Percentiles rank a stretch among this genome's conserved stretches.
Conservation (phyloP, 371 early-diverging fungal species). For the Circinella minor region DNA sequence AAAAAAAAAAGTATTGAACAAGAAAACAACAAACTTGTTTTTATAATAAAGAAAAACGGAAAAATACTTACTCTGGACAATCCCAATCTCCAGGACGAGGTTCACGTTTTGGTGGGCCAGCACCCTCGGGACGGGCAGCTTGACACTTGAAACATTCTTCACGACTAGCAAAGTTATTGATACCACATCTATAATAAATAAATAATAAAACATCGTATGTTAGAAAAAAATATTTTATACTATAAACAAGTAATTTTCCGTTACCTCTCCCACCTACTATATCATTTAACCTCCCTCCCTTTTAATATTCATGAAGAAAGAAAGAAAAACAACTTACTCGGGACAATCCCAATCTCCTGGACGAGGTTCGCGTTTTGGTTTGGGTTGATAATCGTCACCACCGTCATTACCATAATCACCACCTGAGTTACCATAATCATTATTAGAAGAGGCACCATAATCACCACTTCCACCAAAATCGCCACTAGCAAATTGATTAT, state of each 20-base stretch:
- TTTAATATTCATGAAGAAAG: too few relatives aligned
- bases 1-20: too few relatives aligned
- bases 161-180: slow-evolving; percentile 69
- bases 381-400: slow-evolving; percentile 8
- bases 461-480: slow-evolving; percentile 2
- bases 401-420: slow-evolving; percentile 2
- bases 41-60: neutral
- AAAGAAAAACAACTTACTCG: slow-evolving; percentile 37
- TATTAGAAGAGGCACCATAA: neutral
- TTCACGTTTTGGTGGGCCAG: slow-evolving; percentile 19
- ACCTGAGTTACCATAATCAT: slow-evolving; percentile 14
- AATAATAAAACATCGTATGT: neutral
- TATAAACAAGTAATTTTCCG: slow-evolving; percentile 1
- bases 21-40: too few relatives aligned
- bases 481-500: slow-evolving; percentile 11
- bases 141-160: slow-evolving; percentile 71
- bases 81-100: slow-evolving; percentile 42
- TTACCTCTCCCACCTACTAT: neutral
- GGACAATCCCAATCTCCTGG: slow-evolving; percentile 77
- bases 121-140: slow-evolving; percentile 31
- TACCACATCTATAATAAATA: slow-evolving; percentile 58
- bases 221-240: too few relatives aligned
- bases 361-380: slow-evolving; percentile 28
- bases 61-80: slow-evolving; percentile 23
- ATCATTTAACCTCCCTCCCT: neutral